phyloP scores from a whole-genome alignment of 1,284 basidiomycete genomes.

The Apiotrichum sp. region DNA sequence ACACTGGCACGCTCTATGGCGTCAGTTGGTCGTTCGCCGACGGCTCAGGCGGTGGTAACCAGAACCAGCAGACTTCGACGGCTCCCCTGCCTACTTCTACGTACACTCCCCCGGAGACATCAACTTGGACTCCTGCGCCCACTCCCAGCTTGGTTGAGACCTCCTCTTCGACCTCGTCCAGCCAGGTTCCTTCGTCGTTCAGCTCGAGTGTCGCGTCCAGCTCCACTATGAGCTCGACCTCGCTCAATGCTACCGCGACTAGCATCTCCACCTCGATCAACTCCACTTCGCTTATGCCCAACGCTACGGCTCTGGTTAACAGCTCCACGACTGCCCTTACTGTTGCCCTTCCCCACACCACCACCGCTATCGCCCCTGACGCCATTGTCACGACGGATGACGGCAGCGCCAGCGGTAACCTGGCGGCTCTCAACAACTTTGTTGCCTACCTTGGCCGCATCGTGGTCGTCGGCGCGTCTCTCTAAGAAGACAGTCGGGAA shows the following conservation, averaged over 20 bases:
- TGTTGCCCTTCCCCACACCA: not conserved
- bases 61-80: not conserved
- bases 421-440: slow-evolving; percentile 2
- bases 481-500: not conserved
- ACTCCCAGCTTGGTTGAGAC: not conserved
- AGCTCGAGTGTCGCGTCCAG: not conserved
- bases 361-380: not conserved
- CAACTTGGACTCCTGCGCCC: not conserved
- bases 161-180: not conserved
- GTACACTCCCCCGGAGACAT: not conserved
- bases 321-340: not conserved
- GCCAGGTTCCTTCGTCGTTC: not conserved
- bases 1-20: not conserved
- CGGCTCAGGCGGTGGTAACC: not conserved
- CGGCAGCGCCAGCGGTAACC: slow-evolving; percentile 2
- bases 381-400: not conserved
- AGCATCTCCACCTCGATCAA: not conserved
- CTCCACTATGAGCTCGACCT: not conserved
- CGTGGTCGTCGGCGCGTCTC: not conserved
- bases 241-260: not conserved
- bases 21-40: not conserved
- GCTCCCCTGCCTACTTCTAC: not conserved
- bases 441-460: slow-evolving; percentile 6
- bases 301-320: not conserved
- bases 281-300: not conserved